These are phyloP conservation scores for Xylona heveae DNA, from an alignment of 495 filamentous ascomycete genomes.

Conservation along the genomic window DNA sequence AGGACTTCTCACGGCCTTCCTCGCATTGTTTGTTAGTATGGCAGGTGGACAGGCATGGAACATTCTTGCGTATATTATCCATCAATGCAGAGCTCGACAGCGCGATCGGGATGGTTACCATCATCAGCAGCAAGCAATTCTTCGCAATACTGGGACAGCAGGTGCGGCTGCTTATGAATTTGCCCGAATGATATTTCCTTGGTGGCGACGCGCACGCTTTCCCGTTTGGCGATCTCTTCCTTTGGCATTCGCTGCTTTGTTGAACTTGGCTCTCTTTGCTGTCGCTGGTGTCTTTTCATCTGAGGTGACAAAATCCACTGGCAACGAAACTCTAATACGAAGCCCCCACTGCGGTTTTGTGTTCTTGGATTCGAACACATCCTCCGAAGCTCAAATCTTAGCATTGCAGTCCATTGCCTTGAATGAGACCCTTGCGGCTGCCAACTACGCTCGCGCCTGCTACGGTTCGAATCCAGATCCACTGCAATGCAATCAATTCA, in stretches of 20 bases:
- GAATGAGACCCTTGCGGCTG: constrained; percentile 12
- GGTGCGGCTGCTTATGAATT: constrained; percentile 11
- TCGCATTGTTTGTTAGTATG: constrained; percentile 18
- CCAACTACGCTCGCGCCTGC: constrained; percentile 13
- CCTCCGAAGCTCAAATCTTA: neutral
- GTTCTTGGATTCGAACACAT: neutral
- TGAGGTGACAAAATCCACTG: constrained; percentile 13
- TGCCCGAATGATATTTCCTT: constrained; percentile 10
- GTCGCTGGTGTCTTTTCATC: constrained; percentile 17
- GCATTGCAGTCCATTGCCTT: constrained; percentile 3
- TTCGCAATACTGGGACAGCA: constrained; percentile 14
- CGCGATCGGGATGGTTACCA: constrained; percentile 10
- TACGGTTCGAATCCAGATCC: constrained; percentile 7
- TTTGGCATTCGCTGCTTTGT: constrained; percentile 12
- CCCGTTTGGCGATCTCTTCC: constrained; percentile 12
- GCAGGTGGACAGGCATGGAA: constrained; percentile 18
- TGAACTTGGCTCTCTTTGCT: constrained; percentile 13
- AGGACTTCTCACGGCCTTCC: constrained; percentile 18
- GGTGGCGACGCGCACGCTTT: constrained; percentile 12
- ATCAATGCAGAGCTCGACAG: constrained; percentile 12
- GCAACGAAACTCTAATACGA: constrained; percentile 12
- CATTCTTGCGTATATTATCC: constrained; percentile 18
- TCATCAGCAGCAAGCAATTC: constrained; percentile 18
- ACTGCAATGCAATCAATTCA: constrained; percentile 9
- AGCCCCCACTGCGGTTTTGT: constrained; percentile 12